Conservation (phyloP, 139 green algal species). For the Tetraselmis striata region DNA sequence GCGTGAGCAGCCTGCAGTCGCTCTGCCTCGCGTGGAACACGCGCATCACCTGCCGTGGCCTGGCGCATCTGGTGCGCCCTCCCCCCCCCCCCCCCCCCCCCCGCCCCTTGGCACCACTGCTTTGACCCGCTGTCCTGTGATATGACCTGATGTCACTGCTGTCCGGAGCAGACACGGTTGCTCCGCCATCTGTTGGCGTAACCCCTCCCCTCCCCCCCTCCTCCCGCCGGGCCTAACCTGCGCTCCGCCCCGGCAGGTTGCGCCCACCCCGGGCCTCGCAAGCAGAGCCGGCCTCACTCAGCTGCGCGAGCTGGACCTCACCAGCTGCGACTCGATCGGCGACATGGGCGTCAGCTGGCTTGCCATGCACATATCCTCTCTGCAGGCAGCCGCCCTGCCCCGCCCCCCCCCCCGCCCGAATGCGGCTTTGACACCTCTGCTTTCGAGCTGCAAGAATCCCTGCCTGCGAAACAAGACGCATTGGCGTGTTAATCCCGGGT, state of each 20-base stretch:
- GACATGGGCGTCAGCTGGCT: neutral
- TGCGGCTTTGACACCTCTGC: no score
- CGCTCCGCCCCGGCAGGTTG: neutral
- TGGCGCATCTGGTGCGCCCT: neutral
- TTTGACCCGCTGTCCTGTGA: no score
- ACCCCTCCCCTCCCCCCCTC: neutral
- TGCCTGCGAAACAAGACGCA: no score
- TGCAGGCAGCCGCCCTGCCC: neutral
- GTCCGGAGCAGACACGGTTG: no score
- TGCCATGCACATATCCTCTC: neutral
- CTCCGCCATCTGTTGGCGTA: neutral
- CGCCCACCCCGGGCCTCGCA: neutral
- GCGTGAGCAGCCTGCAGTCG: neutral
- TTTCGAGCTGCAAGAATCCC: no score
- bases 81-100: no score
- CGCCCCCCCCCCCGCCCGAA: no score
- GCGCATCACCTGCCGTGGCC: neutral
- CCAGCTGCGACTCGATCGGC: neutral
- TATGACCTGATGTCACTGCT: no score
- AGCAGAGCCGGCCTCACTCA: neutral
- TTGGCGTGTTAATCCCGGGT: no score
- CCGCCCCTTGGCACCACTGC: no score
- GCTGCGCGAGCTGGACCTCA: neutral
- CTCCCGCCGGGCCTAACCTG: neutral
- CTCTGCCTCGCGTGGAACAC: neutral